Base-by-base conservation (phyloP, 257 asterid genomes). In the Dorcoceras hygrometricum region DNA sequence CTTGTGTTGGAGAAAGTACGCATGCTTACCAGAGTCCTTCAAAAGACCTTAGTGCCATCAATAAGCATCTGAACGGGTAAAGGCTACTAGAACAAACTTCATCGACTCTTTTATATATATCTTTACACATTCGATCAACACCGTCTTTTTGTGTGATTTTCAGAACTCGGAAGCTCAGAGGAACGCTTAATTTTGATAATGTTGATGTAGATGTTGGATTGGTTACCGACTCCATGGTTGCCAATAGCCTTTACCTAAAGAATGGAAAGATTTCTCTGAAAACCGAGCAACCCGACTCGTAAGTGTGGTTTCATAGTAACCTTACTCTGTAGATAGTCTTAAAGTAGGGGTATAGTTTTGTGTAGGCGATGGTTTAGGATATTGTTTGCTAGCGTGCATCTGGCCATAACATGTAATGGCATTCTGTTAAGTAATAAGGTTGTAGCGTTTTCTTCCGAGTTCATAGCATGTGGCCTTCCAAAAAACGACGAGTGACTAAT, bases 1-100 rank as follows among this genome's bases (percentile, higher is more conserved):
- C 99, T 3, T 90, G 97, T 67, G 99, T 90, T 62, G 99, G 99
- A 69, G 97, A 94, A 75, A 94, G 99, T 72, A 90, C 99, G 4
- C 99, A 86, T 66, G 96, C 99, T 28, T 94, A 85, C 73, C 99
- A 90, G 84, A 90, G 97, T 87, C 99, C 99, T 57, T 94, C 99
- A 27, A 94, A 94, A 80, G 99, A 94, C 76, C 76, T 94, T 60
- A 87, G 87, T 0, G 92, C 86, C 73, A 94, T 94, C 75, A 94
- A 90, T 63, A 84, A 90, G 77, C 95, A 91, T 56, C 70, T 94
- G 84, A 94, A 90, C 22, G 91, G 97, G 97, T 90, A 82, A 8
- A 69, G 51, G 36, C 60, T 29, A 48, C 20, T 43, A 14, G 11
- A 16, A 43, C 6, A 4, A 43, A 43, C 20, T 43, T 43, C 20